These are phyloP conservation scores for Citrus mangshanensis DNA, from an alignment of 345 rosid genomes.

Conservation along the genomic window DNA sequence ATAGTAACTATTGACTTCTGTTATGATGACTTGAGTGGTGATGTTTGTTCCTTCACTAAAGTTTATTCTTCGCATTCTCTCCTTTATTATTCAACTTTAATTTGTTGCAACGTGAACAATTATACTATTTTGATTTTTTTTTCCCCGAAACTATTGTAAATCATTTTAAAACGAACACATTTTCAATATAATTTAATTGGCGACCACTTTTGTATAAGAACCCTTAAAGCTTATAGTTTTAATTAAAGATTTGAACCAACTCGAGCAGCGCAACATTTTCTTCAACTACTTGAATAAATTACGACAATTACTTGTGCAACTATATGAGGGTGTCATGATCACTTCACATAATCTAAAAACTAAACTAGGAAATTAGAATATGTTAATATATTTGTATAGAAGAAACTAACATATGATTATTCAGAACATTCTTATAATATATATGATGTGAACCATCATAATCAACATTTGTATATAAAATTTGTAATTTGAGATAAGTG, in stretches of 20 bases:
- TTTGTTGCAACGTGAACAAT: not conserved
- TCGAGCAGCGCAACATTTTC: not conserved
- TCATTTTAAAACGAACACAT: too few relatives aligned
- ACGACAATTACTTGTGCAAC: not conserved
- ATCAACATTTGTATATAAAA: too few relatives aligned
- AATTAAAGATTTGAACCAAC: not conserved
- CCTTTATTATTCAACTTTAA: conserved; percentile 17
- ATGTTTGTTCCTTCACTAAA: not conserved
- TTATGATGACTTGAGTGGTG: not conserved
- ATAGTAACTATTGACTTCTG: not conserved
- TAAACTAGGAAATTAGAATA: not conserved
- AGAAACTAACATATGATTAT: too few relatives aligned
- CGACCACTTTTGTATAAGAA: not conserved
- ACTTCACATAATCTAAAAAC: not conserved
- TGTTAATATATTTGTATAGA: too few relatives aligned
- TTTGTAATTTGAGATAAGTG: too few relatives aligned
- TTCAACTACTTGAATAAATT: not conserved
- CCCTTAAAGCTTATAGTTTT: not conserved
- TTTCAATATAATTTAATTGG: not conserved
- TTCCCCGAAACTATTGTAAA: too few relatives aligned
- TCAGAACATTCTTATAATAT: too few relatives aligned
- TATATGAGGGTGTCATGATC: not conserved
- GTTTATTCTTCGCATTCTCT: not conserved
- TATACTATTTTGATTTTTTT: too few relatives aligned
- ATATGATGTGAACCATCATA: too few relatives aligned